Conservation (phyloP, 768 basidiomycete species). For the Lactarius sanguifluus region DNA sequence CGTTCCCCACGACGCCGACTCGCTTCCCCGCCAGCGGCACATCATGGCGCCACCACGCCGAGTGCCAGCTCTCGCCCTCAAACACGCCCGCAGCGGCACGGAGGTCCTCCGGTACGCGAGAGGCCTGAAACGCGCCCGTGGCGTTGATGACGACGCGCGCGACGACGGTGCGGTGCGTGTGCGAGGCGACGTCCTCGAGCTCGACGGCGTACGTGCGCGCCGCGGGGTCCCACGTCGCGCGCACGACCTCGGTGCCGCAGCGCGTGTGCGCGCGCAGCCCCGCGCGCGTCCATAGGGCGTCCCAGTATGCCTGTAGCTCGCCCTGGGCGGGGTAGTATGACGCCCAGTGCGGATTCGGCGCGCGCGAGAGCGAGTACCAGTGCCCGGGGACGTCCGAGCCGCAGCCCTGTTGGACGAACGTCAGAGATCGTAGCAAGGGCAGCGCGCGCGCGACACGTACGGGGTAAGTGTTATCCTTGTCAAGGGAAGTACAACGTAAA, state of each 20-base stretch:
- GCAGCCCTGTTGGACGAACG: slow-evolving; percentile 31
- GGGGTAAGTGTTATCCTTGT: slow-evolving; percentile 34
- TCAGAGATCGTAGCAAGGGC: no score
- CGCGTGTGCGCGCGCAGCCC: slow-evolving; percentile 30
- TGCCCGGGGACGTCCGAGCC: slow-evolving; percentile 33
- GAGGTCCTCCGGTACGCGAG: slow-evolving; percentile 33
- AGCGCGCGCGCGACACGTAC: slow-evolving; percentile 24
- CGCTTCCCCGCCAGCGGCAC: slow-evolving; percentile 51
- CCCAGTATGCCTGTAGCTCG: slow-evolving; percentile 36
- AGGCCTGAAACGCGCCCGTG: slow-evolving; percentile 32
- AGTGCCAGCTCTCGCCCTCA: slow-evolving; percentile 53
- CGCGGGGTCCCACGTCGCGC: slow-evolving; percentile 35
- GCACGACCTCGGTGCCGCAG: slow-evolving; percentile 35
- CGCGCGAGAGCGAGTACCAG: slow-evolving; percentile 36
- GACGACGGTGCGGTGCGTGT: slow-evolving; percentile 16
- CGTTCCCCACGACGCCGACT: slow-evolving; percentile 64
- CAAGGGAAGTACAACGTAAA: background rate
- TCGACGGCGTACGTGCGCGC: slow-evolving; percentile 33
- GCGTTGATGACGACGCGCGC: slow-evolving; percentile 37
- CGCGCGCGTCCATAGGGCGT: slow-evolving; percentile 29
- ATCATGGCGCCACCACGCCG: slow-evolving; percentile 55
- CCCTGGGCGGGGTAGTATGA: slow-evolving; percentile 31
- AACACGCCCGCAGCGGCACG: slow-evolving; percentile 37
- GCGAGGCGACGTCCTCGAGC: slow-evolving; percentile 28
- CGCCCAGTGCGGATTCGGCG: slow-evolving; percentile 35